Evolutionary conservation across 208 protist genomes (phyloP).

Genomic region (Acanthamoeba sp.): DNA sequence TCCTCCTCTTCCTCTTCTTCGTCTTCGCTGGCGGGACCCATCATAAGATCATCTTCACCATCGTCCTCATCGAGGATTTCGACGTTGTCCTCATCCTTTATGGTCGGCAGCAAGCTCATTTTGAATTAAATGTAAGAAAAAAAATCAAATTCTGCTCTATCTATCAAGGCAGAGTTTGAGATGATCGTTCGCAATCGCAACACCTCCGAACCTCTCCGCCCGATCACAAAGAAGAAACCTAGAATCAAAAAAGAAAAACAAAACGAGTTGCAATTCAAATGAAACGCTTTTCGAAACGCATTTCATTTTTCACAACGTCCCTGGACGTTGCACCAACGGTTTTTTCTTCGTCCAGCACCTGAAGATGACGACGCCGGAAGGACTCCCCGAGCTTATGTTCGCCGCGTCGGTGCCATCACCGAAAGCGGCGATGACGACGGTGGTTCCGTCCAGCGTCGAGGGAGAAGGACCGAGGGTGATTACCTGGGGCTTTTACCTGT

Average conservation of each 20-base stretch:
- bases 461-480: neutral
- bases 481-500: neutral
- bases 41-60: conserved; percentile 1
- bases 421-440: neutral
- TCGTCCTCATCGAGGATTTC: conserved; percentile 51
- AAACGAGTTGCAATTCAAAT: neutral
- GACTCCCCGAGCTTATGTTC: no score
- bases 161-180: no score
- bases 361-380: no score
- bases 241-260: neutral
- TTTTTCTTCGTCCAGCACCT: no score
- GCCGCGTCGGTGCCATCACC: no score
- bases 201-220: neutral
- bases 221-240: neutral
- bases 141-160: neutral
- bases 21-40: neutral
- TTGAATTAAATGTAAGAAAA: no score
- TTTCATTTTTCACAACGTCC: no score
- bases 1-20: conserved; percentile 28
- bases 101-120: conserved; percentile 21
- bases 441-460: neutral
- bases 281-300: no score
- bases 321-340: no score
- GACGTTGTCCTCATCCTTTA: conserved; percentile 30
- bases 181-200: neutral